phyloP scores from a whole-genome alignment of 441 rosid species.

The Aleurites moluccanus region DNA sequence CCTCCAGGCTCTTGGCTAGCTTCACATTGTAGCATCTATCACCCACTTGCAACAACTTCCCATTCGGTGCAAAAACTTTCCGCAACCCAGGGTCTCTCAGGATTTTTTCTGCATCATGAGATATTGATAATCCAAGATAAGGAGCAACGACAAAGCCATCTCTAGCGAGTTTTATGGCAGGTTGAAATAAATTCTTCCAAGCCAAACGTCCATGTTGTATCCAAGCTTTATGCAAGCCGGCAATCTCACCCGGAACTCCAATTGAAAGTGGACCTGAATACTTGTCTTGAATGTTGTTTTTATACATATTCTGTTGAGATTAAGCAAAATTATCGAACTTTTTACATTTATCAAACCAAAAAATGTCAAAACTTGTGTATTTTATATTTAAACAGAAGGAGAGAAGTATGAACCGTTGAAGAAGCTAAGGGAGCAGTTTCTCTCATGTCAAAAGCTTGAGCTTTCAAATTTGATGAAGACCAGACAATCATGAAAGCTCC shows the following conservation, averaged over 20 bases:
- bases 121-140: conserved; percentile 49
- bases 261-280: conserved; percentile 63
- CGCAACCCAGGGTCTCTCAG: conserved; percentile 57
- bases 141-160: conserved; percentile 70
- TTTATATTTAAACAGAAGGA: conserved; percentile 2
- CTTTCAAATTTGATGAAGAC: conserved; percentile 46
- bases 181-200: conserved; percentile 70
- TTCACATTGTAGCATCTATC: conserved; percentile 59
- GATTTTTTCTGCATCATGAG: conserved; percentile 23
- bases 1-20: conserved; percentile 62
- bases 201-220: conserved; percentile 61
- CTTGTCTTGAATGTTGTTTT: conserved; percentile 44
- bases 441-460: conserved; percentile 81
- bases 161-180: conserved; percentile 67
- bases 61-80: conserved; percentile 66
- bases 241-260: conserved; percentile 96
- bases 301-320: conserved; percentile 67
- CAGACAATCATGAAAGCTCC: conserved; percentile 83
- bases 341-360: no score
- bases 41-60: conserved; percentile 59
- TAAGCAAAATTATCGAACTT: no score
- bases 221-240: conserved; percentile 92
- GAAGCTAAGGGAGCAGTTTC: conserved; percentile 94
- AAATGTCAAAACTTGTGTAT: conserved; percentile 3
- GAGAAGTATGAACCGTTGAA: conserved; percentile 49